A percentile compares a stretch with the other conserved stretches of the same genome.
Evolutionary conservation across 305 asterid genomes (phyloP).

Genomic region (Fraxinus paxiana): DNA sequence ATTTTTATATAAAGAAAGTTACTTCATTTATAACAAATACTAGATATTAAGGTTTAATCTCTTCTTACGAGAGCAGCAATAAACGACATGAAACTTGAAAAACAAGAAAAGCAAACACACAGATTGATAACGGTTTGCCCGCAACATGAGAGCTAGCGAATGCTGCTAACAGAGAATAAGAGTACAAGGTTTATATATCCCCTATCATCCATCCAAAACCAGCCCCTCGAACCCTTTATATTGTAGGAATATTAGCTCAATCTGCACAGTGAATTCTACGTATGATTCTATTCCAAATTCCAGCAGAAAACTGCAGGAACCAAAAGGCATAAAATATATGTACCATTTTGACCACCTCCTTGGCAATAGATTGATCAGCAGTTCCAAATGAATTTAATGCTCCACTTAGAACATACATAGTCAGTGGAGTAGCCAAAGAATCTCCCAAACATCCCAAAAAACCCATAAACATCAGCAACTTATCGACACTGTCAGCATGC

Average conservation of each 20-base stretch:
- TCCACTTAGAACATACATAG: constrained; percentile 43
- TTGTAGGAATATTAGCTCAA: neutral
- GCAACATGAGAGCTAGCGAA: neutral
- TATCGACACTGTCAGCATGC: constrained; percentile 43
- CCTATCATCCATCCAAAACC: too few species aligned
- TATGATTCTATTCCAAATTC: neutral
- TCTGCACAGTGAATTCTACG: neutral
- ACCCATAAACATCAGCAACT: constrained; percentile 41
- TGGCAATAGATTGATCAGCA: constrained; percentile 32
- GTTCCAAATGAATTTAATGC: constrained; percentile 46
- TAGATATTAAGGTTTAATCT: neutral
- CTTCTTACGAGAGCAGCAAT: neutral
- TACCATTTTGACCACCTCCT: constrained; percentile 50
- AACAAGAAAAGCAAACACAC: neutral
- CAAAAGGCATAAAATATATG: neutral
- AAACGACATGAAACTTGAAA: neutral
- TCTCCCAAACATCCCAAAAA: constrained; percentile 42
- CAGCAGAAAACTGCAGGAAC: neutral
- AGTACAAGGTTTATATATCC: too few species aligned
- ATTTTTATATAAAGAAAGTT: neutral
- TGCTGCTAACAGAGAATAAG: neutral
- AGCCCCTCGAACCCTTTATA: too few species aligned
- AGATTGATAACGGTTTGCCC: neutral
- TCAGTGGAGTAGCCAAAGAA: constrained; percentile 40
- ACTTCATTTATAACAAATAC: neutral